These are phyloP conservation scores for Bipolaris sorokiniana DNA, from an alignment of 2,329 filamentous ascomycete species.

Conservation along the genomic window DNA sequence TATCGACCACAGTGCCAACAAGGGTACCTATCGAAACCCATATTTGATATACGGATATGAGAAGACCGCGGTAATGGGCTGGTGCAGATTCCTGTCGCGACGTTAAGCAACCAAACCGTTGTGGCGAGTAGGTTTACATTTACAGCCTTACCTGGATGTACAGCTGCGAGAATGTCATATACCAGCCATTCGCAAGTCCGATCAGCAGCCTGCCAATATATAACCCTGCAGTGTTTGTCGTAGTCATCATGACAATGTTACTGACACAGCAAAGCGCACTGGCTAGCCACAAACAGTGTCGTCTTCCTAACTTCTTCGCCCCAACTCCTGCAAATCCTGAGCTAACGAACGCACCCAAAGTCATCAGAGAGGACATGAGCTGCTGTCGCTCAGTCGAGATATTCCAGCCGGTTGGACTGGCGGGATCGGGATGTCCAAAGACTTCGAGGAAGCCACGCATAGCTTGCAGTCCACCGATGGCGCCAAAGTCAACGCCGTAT, in stretches of 20 bases:
- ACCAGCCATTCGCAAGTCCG: conserved; percentile 58
- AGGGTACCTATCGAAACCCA: conserved; percentile 54
- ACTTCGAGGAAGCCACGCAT: conserved; percentile 58
- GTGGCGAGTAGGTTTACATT: not conserved
- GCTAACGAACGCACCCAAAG: conserved; percentile 53
- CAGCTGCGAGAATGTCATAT: conserved; percentile 62
- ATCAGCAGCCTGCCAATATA: conserved; percentile 64
- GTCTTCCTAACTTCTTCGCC: conserved; percentile 50
- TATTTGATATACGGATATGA: conserved; percentile 57
- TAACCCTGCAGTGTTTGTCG: conserved; percentile 58
- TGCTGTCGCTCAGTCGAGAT: conserved; percentile 51
- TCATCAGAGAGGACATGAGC: conserved; percentile 56
- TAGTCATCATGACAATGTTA: conserved; percentile 61
- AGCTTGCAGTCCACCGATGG: conserved; percentile 59
- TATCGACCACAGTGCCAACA: conserved; percentile 59
- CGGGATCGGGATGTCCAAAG: conserved; percentile 41
- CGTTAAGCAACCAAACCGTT: not conserved
- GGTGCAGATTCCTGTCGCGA: conserved; percentile 52
- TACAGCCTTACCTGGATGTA: conserved; percentile 52
- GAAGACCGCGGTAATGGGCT: conserved; percentile 58
- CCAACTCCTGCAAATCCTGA: conserved; percentile 48
- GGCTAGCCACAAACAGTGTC: conserved; percentile 55
- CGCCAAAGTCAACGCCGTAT: conserved; percentile 60
- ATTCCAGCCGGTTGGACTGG: conserved; percentile 52
- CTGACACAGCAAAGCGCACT: conserved; percentile 57